Evolutionary conservation across 345 rosid genomes (phyloP).

Genomic region (Gossypium bickii): DNA sequence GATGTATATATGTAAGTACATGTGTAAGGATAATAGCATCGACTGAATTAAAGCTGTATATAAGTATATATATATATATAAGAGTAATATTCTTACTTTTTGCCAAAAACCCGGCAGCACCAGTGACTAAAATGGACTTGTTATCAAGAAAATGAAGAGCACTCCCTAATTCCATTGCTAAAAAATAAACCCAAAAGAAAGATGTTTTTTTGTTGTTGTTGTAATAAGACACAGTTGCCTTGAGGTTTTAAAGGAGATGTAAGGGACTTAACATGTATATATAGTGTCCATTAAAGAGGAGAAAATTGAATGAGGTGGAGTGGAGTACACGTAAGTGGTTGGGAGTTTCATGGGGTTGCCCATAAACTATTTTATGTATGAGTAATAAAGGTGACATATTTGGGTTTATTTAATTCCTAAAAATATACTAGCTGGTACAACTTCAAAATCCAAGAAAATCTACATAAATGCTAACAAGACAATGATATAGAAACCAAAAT

Average conservation of each 20-base stretch:
- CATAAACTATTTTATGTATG: neutral
- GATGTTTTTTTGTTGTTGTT: neutral
- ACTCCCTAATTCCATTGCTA: constrained; percentile 51
- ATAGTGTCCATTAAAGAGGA: neutral
- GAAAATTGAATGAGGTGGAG: neutral
- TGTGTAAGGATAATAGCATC: too few relatives aligned
- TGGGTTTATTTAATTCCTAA: neutral
- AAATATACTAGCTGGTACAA: neutral
- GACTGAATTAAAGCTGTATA: too few relatives aligned
- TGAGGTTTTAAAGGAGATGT: neutral
- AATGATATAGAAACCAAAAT: neutral
- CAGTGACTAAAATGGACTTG: constrained; percentile 52
- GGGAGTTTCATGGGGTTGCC: neutral
- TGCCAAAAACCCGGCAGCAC: constrained; percentile 60
- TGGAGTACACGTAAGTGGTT: constrained; percentile 3
- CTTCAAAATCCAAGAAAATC: neutral
- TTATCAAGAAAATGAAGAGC: constrained; percentile 46
- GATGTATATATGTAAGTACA: too few relatives aligned
- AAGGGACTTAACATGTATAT: neutral
- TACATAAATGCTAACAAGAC: neutral
- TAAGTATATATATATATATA: neutral
- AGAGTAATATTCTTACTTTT: constrained; percentile 30
- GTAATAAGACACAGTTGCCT: too few relatives aligned
- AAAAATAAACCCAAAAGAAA: neutral
- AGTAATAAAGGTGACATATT: too few relatives aligned